These are phyloP conservation scores for Globisporangium orthogonon DNA, from an alignment of 352 stramenopile genomes.

Conservation along the genomic window DNA sequence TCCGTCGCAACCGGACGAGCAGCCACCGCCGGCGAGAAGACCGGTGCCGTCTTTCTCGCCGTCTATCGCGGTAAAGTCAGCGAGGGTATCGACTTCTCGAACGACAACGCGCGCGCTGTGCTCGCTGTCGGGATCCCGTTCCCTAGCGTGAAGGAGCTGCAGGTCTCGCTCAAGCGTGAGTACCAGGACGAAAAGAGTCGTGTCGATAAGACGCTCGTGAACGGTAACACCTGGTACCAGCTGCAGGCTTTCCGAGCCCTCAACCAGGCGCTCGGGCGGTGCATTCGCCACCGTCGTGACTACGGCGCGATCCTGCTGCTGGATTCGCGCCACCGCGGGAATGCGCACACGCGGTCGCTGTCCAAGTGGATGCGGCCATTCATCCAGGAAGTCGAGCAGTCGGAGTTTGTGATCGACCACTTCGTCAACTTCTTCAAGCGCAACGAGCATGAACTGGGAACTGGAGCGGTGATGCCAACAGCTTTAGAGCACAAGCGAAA, in stretches of 20 bases:
- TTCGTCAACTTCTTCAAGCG: constrained; percentile 61
- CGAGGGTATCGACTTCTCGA: constrained; percentile 98
- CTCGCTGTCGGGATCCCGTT: constrained; percentile 99
- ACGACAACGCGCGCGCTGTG: constrained; percentile 95
- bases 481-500: background rate
- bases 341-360: constrained; percentile 52
- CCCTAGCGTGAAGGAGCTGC: constrained; percentile 92
- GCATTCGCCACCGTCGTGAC: constrained; percentile 97
- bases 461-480: constrained; percentile 4
- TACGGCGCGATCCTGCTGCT: constrained; percentile 97
- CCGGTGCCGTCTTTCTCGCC: constrained; percentile 93
- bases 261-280: constrained; percentile 98
- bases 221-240: constrained; percentile 92
- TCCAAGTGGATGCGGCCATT: constrained; percentile 80
- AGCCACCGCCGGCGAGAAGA: constrained; percentile 15
- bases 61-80: constrained; percentile 98
- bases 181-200: constrained; percentile 78
- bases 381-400: constrained; percentile 66
- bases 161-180: constrained; percentile 71
- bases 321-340: constrained; percentile 82
- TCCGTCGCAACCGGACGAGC: constrained; percentile 23
- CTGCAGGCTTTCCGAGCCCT: constrained; percentile 96
- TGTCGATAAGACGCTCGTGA: constrained; percentile 58
- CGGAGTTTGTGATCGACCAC: constrained; percentile 50
- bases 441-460: constrained; percentile 36